Base-by-base conservation (phyloP, 2,329 filamentous ascomycete genomes). In the Neonectria coccinea region DNA sequence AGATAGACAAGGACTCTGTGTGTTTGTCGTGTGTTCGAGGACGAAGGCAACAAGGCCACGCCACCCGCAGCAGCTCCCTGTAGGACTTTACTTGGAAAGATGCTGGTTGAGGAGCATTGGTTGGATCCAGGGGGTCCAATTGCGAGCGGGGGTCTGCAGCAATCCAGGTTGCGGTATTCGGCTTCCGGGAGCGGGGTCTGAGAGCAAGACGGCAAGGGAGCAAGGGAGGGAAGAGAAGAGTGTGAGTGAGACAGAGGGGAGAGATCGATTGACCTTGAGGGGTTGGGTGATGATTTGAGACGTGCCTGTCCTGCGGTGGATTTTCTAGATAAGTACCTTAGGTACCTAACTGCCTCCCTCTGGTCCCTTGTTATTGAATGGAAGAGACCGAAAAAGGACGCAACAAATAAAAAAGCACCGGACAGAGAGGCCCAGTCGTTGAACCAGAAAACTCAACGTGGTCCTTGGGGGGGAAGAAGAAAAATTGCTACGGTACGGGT, bases 361-460 rank as follows among this genome's bases (percentile, higher is more conserved):
- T 4, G 25, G 5, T 25, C 25, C 22, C 22, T 25, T 25, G 5
- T 25, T 25, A 25, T 25, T 25, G 22, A 25, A 25, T 25, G 22
- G 22, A 25, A 14, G 7, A 36, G n/a, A 31, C 11, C 14, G 36
- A 18, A 57, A 58, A 54, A 42, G 53, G 16, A 50, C 48, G 41
- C 48, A 48, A 27, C 3, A 20, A 20, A 20, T 20, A 20, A 20
- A 20, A 20, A 20, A 20, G 20, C 20, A 20, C 2, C 20, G 20
- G 20, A 20, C 20, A 20, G 20, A 20, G 20, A 20, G 20, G 20
- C 68, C 71, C 71, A 73, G 67, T 73, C 62, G 64, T 50, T 62
- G 62, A 59, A 59, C 59, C 50, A 62, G 70, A 72, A 71, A 72
- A 68, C 59, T 67, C 70, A 73, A 73, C 71, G 71, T 73, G 71